phyloP scores from a whole-genome alignment of 768 basidiomycete species.

The Podaxis pistillaris region DNA sequence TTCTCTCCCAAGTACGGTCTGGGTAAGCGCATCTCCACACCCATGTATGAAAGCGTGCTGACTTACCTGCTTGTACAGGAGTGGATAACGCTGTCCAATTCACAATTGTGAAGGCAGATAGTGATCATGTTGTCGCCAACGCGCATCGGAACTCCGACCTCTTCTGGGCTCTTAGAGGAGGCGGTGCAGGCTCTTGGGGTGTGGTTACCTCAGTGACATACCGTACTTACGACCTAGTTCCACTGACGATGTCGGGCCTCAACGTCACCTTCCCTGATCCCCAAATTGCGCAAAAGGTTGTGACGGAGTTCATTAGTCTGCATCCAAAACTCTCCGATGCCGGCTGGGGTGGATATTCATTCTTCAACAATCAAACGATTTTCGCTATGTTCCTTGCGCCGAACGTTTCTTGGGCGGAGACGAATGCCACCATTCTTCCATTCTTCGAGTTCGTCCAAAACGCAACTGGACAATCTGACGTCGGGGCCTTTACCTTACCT shows the following conservation, averaged over 20 bases:
- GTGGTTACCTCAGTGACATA: conserved; percentile 49
- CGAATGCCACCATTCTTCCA: conserved; percentile 31
- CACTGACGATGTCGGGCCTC: conserved; percentile 28
- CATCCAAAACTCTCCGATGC: conserved; percentile 36
- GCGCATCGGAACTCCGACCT: conserved; percentile 39
- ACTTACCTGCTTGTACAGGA: conserved; percentile 24
- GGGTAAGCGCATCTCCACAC: conserved; percentile 39
- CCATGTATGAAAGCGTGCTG: conserved; percentile 21
- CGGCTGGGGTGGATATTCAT: conserved; percentile 41
- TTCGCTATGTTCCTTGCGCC: conserved; percentile 28
- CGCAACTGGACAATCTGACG: not conserved
- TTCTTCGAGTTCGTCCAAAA: conserved; percentile 26
- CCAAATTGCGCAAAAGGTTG: conserved; percentile 25
- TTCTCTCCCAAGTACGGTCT: conserved; percentile 40
- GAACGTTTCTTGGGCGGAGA: conserved; percentile 33
- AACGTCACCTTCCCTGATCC: conserved; percentile 29
- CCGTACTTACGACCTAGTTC: conserved; percentile 35
- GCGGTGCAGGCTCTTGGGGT: conserved; percentile 49
- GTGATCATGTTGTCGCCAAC: conserved; percentile 39
- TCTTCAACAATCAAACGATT: conserved; percentile 17
- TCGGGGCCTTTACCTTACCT: not conserved
- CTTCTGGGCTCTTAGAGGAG: conserved; percentile 54
- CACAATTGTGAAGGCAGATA: conserved; percentile 40
- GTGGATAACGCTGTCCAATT: conserved; percentile 49
- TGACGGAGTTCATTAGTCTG: conserved; percentile 32